Conservation (phyloP, 2,329 filamentous ascomycete species). For the Exserohilum turcica region DNA sequence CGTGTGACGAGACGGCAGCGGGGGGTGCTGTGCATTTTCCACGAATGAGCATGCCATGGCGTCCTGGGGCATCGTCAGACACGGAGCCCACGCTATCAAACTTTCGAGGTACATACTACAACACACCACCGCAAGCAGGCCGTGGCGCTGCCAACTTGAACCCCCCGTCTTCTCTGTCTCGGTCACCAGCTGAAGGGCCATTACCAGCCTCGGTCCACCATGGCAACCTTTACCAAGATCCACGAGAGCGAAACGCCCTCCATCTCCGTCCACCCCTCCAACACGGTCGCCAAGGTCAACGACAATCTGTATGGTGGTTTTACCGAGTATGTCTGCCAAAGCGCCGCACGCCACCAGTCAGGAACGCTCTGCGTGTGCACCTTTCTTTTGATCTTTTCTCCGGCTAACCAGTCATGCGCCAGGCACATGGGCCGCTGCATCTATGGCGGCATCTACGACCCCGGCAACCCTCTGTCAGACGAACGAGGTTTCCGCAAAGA, state of each 20-base stretch:
- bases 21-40: slow-evolving; percentile 3
- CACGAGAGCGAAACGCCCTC: slow-evolving; percentile 63
- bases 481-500: slow-evolving; percentile 77
- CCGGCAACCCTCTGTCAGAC: slow-evolving; percentile 73
- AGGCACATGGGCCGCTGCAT: slow-evolving; percentile 90
- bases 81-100: slow-evolving; percentile 13
- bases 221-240: slow-evolving; percentile 77
- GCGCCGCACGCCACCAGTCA: neutral
- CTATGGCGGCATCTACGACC: slow-evolving; percentile 85
- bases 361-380: slow-evolving; percentile 1
- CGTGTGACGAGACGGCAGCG: neutral
- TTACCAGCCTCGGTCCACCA: slow-evolving; percentile 40
- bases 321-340: slow-evolving; percentile 66
- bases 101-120: no score
- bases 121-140: slow-evolving; percentile 11
- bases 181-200: neutral
- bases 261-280: slow-evolving; percentile 68
- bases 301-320: slow-evolving; percentile 84
- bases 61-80: slow-evolving; percentile 6
- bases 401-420: slow-evolving; percentile 31
- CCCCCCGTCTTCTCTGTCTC: neutral
- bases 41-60: slow-evolving; percentile 3
- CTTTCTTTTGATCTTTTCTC: slow-evolving; percentile 5
- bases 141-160: slow-evolving; percentile 11
- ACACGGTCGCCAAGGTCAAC: slow-evolving; percentile 74